Percentiles rank a stretch among this genome's conserved stretches.
These are phyloP conservation scores for Starmerella vitae DNA, from an alignment of 805 yeast species.

Conservation along the genomic window DNA sequence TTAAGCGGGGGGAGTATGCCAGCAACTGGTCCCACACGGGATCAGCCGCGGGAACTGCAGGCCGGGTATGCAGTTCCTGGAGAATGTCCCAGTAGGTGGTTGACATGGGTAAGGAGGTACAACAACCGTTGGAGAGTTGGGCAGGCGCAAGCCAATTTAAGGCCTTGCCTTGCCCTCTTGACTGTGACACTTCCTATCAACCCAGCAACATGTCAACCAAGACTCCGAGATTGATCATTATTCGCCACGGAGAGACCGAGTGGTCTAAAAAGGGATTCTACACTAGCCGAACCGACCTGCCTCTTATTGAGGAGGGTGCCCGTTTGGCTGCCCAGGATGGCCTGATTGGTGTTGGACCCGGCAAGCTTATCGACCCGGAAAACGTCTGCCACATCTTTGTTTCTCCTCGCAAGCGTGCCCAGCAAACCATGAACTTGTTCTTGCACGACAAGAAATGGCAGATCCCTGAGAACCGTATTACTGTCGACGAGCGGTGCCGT, in stretches of 20 bases:
- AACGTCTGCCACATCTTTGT: conserved; percentile 51
- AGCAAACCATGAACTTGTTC: conserved; percentile 55
- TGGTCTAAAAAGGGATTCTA: conserved; percentile 93
- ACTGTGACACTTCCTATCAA: too few relatives aligned
- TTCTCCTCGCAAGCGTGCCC: conserved; percentile 75
- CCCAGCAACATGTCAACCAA: too few relatives aligned
- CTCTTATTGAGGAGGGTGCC: conserved; percentile 65
- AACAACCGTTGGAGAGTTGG: too few relatives aligned
- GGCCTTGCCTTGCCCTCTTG: too few relatives aligned
- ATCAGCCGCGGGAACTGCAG: not conserved
- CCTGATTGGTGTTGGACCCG: conserved; percentile 44
- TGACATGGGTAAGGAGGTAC: too few relatives aligned
- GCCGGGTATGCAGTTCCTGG: not conserved
- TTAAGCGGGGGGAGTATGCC: conserved; percentile 36
- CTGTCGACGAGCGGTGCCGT: conserved; percentile 45
- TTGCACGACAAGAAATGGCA: conserved; percentile 35
- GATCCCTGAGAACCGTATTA: conserved; percentile 17
- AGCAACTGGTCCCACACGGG: conserved; percentile 30
- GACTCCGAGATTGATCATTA: conserved; percentile 30
- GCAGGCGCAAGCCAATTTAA: too few relatives aligned
- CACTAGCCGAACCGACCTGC: conserved; percentile 74
- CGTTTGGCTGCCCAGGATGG: conserved; percentile 67
- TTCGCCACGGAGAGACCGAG: conserved; percentile 59
- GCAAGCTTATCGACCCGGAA: conserved; percentile 48
- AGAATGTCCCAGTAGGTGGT: not conserved